Evolutionary conservation across 495 filamentous ascomycete species (phyloP).

Genomic region (Penicillium turbatum): DNA sequence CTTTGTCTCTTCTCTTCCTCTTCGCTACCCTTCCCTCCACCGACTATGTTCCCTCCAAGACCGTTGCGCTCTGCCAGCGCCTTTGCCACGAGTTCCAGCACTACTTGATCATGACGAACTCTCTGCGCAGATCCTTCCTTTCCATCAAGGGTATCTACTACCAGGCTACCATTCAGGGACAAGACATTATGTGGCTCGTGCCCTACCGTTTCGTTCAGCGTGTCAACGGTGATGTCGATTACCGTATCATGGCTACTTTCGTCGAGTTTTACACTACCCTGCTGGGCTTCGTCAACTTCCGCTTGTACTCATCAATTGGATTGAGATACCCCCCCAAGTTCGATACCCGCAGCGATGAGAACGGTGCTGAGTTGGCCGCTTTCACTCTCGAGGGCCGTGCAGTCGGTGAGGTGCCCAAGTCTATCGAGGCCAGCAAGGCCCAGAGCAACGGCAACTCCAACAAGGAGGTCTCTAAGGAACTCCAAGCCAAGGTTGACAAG

Average conservation of each 20-base stretch:
- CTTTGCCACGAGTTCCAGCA: constrained; percentile 93
- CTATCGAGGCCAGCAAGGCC: constrained; percentile 49
- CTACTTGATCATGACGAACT: constrained; percentile 87
- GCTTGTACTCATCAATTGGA: constrained; percentile 85
- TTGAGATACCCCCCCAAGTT: constrained; percentile 94
- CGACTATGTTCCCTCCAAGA: constrained; percentile 81
- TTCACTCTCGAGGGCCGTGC: constrained; percentile 78
- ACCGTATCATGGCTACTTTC: constrained; percentile 98
- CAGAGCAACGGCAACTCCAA: constrained; percentile 38
- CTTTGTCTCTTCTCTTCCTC: constrained; percentile 91
- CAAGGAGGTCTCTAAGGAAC: constrained; percentile 44
- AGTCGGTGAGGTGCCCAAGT: constrained; percentile 50
- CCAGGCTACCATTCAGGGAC: constrained; percentile 96
- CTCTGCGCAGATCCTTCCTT: constrained; percentile 89
- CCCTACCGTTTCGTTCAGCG: constrained; percentile 96
- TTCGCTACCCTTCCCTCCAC: constrained; percentile 95
- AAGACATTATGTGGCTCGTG: constrained; percentile 95
- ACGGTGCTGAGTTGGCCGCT: constrained; percentile 85
- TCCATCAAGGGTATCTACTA: constrained; percentile 99
- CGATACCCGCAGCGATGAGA: constrained; percentile 77
- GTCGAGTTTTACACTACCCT: constrained; percentile 98
- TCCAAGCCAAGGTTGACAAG: constrained; percentile 54
- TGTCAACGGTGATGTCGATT: constrained; percentile 89
- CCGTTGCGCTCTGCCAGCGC: constrained; percentile 85
- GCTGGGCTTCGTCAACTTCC: constrained; percentile 91